Evolutionary conservation across 2,329 filamentous ascomycete species (phyloP).

Genomic region (Coniosporium tulheliwenetii): DNA sequence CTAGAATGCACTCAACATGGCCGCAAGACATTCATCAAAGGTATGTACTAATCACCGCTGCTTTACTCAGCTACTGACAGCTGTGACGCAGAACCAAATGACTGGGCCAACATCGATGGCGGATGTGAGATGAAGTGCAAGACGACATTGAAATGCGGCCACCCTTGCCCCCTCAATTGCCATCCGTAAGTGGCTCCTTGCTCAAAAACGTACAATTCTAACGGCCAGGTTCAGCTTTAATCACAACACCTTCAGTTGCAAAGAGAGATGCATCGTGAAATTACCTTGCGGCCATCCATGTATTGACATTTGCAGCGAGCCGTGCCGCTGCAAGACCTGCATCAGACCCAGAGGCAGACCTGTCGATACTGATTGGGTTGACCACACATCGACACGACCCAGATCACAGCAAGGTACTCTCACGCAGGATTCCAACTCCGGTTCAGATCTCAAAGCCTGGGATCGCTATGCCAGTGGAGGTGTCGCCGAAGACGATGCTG

Average conservation of each 20-base stretch:
- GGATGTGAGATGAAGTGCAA: constrained; percentile 36
- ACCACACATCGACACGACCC: neutral
- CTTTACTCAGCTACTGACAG: neutral
- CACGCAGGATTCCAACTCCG: neutral
- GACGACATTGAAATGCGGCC: constrained; percentile 31
- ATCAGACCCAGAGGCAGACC: neutral
- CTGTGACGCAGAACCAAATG: constrained; percentile 22
- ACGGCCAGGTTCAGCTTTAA: constrained; percentile 15
- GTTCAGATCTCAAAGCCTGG: neutral
- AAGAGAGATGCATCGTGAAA: constrained; percentile 13
- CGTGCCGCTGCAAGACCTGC: constrained; percentile 15
- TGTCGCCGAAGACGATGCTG: constrained; percentile 1
- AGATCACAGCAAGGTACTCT: neutral
- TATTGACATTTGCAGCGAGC: constrained; percentile 13
- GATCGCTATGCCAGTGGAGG: neutral
- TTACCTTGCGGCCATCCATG: constrained; percentile 25
- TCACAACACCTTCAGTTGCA: constrained; percentile 21
- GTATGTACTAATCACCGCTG: neutral
- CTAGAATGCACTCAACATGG: constrained; percentile 13
- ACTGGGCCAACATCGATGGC: constrained; percentile 38
- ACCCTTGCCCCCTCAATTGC: constrained; percentile 35
- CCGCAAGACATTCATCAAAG: constrained; percentile 5
- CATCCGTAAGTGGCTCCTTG: constrained; percentile 28
- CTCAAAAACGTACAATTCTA: constrained; percentile 1
- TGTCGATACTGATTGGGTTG: neutral